A percentile compares a stretch with the other conserved stretches of the same genome.
phyloP scores from a whole-genome alignment of 2,329 filamentous ascomycete species.

The Aspergillus costaricaensis region DNA sequence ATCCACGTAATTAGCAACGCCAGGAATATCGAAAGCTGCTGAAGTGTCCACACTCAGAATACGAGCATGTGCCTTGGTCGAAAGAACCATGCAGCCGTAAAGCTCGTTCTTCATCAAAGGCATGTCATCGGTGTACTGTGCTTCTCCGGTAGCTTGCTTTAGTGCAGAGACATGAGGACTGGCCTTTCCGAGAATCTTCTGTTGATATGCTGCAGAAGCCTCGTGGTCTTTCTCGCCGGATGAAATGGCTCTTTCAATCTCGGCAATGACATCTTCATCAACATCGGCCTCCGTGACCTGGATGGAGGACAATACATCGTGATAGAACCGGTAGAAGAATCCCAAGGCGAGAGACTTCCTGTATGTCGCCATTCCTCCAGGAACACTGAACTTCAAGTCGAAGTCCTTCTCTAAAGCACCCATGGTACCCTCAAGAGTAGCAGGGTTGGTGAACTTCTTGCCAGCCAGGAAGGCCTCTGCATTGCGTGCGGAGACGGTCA shows the following conservation, averaged over 20 bases:
- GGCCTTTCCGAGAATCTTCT: slow-evolving; percentile 82
- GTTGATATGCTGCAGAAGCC: slow-evolving; percentile 73
- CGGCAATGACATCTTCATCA: slow-evolving; percentile 75
- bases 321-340: slow-evolving; percentile 97
- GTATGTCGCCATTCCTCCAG: slow-evolving; percentile 97
- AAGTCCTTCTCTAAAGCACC: slow-evolving; percentile 87
- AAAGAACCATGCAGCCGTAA: slow-evolving; percentile 83
- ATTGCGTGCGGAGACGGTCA: slow-evolving; percentile 81
- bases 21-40: slow-evolving; percentile 77
- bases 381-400: slow-evolving; percentile 83
- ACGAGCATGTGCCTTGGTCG: slow-evolving; percentile 84
- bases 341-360: slow-evolving; percentile 84
- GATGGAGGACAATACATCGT: slow-evolving; percentile 72
- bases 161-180: slow-evolving; percentile 85
- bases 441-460: slow-evolving; percentile 75
- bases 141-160: slow-evolving; percentile 91
- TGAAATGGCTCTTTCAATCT: slow-evolving; percentile 84
- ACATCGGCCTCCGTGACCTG: slow-evolving; percentile 52
- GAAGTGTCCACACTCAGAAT: slow-evolving; percentile 75
- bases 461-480: slow-evolving; percentile 74
- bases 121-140: slow-evolving; percentile 95
- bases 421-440: slow-evolving; percentile 88
- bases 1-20: slow-evolving; percentile 82
- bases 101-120: slow-evolving; percentile 84
- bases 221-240: slow-evolving; percentile 75